These are phyloP conservation scores for Dactylella cylindrospora DNA, from an alignment of 2,329 filamentous ascomycete species.

Conservation along the genomic window DNA sequence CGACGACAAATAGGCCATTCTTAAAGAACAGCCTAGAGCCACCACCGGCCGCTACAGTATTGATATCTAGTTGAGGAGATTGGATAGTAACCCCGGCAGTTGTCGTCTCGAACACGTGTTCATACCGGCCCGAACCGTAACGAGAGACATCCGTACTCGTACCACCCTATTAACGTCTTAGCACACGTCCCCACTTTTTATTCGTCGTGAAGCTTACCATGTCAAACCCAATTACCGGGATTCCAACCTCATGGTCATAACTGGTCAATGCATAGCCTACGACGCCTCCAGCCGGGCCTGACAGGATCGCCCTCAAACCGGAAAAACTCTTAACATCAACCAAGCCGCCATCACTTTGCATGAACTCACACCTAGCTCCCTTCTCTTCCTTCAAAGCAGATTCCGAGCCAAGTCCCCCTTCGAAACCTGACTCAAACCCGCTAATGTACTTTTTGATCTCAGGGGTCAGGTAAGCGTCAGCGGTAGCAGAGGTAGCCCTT, in stretches of 20 bases:
- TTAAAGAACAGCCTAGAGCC: slow-evolving; percentile 82
- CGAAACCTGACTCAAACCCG: slow-evolving; percentile 77
- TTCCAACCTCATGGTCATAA: slow-evolving; percentile 78
- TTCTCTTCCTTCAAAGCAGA: slow-evolving; percentile 69
- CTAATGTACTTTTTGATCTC: slow-evolving; percentile 75
- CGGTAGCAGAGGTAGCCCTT: slow-evolving; percentile 73
- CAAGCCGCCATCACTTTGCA: slow-evolving; percentile 68
- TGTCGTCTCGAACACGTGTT: slow-evolving; percentile 92
- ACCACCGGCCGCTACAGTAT: slow-evolving; percentile 88
- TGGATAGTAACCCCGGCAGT: slow-evolving; percentile 94
- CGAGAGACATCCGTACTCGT: slow-evolving; percentile 89
- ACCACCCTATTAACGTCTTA: slow-evolving; percentile 61
- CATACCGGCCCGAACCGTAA: slow-evolving; percentile 80
- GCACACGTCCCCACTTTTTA: slow-evolving; percentile 10
- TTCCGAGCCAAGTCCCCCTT: slow-evolving; percentile 73
- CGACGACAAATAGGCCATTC: slow-evolving; percentile 87
- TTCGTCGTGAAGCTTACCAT: slow-evolving; percentile 59
- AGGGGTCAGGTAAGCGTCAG: slow-evolving; percentile 77
- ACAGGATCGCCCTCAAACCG: slow-evolving; percentile 80
- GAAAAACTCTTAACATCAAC: slow-evolving; percentile 79
- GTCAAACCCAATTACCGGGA: slow-evolving; percentile 88
- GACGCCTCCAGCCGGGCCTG: slow-evolving; percentile 87
- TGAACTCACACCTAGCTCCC: slow-evolving; percentile 86
- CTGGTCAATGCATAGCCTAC: slow-evolving; percentile 90
- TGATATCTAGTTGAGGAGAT: slow-evolving; percentile 88